These are phyloP conservation scores for Cokeromyces recurvatus DNA, from an alignment of 371 early-diverging fungal species.

Conservation along the genomic window DNA sequence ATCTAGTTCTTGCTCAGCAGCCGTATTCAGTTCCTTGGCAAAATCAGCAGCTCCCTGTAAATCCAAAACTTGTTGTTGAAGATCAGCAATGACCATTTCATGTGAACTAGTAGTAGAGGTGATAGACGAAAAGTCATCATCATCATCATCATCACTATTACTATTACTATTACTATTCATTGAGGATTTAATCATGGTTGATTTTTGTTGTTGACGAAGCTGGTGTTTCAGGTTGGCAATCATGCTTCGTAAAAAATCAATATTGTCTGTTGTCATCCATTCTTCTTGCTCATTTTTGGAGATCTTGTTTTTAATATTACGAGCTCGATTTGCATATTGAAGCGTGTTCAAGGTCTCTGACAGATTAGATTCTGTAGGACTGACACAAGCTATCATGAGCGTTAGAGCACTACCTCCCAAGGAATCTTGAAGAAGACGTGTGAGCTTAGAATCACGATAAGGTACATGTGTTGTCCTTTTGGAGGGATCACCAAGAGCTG, in stretches of 20 bases:
- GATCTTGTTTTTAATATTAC: conserved; percentile 84
- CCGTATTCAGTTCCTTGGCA: conserved; percentile 20
- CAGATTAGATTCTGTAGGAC: conserved; percentile 76
- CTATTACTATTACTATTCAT: too few species aligned
- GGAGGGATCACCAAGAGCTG: conserved; percentile 91
- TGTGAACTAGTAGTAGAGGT: too few species aligned
- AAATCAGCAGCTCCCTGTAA: conserved; percentile 23
- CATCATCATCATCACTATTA: too few species aligned
- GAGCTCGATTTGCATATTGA: conserved; percentile 87
- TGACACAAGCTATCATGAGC: conserved; percentile 93
- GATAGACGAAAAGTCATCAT: too few species aligned
- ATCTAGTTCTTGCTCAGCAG: conserved; percentile 32
- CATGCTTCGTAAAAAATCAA: conserved; percentile 51
- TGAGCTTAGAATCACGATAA: conserved; percentile 98
- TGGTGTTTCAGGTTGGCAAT: conserved; percentile 47
- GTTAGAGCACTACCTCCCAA: conserved; percentile 92
- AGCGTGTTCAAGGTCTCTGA: conserved; percentile 94
- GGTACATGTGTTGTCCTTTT: conserved; percentile 78
- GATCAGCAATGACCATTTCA: conserved; percentile 28
- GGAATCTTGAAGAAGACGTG: conserved; percentile 94
- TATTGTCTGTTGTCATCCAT: conserved; percentile 58
- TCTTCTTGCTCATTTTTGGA: conserved; percentile 71
- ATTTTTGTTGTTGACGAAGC: too few species aligned
- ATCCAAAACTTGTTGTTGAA: conserved; percentile 39
- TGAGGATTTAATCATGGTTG: too few species aligned